A percentile compares a stretch with the other conserved stretches of the same genome.
These are phyloP conservation scores for Candida stauntonica DNA, from an alignment of 805 yeast genomes.

Conservation along the genomic window DNA sequence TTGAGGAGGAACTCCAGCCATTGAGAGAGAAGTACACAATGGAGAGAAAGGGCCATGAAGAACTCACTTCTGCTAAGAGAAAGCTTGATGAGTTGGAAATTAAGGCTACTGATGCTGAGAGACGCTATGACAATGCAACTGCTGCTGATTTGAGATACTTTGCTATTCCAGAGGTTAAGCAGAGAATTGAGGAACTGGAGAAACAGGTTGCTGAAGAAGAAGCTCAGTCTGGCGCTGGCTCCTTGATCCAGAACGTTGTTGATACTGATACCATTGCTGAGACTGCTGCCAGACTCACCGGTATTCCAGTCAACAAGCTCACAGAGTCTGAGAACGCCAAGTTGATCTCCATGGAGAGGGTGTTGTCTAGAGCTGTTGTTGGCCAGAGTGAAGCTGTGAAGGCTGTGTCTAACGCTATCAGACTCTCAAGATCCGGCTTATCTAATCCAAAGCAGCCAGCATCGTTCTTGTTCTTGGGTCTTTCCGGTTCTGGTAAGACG, in stretches of 20 bases:
- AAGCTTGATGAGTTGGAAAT: slow-evolving; percentile 88
- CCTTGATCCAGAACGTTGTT: slow-evolving; percentile 83
- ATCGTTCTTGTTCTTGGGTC: slow-evolving; percentile 88
- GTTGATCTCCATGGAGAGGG: slow-evolving; percentile 91
- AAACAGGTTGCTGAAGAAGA: slow-evolving; percentile 73
- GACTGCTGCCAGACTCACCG: slow-evolving; percentile 94
- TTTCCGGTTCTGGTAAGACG: slow-evolving; percentile 97
- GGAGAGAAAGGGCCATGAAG: slow-evolving; percentile 89
- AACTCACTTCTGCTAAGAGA: slow-evolving; percentile 82
- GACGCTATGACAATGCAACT: slow-evolving; percentile 90
- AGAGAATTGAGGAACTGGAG: slow-evolving; percentile 73
- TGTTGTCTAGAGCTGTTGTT: slow-evolving; percentile 75
- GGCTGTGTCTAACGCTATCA: slow-evolving; percentile 92
- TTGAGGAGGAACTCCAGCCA: slow-evolving; percentile 83
- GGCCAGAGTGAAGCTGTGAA: slow-evolving; percentile 96
- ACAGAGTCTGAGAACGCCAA: slow-evolving; percentile 94
- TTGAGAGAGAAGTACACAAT: slow-evolving; percentile 77
- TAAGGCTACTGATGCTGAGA: slow-evolving; percentile 94
- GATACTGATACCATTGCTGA: slow-evolving; percentile 92
- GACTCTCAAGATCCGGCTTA: slow-evolving; percentile 89
- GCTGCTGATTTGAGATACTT: slow-evolving; percentile 96
- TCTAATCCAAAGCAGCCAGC: slow-evolving; percentile 97
- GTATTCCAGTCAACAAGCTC: slow-evolving; percentile 92
- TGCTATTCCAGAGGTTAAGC: slow-evolving; percentile 90
- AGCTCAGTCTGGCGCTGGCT: slow-evolving; percentile 50